Conservation (phyloP, 768 basidiomycete genomes). For the Suillus tomentosus region DNA sequence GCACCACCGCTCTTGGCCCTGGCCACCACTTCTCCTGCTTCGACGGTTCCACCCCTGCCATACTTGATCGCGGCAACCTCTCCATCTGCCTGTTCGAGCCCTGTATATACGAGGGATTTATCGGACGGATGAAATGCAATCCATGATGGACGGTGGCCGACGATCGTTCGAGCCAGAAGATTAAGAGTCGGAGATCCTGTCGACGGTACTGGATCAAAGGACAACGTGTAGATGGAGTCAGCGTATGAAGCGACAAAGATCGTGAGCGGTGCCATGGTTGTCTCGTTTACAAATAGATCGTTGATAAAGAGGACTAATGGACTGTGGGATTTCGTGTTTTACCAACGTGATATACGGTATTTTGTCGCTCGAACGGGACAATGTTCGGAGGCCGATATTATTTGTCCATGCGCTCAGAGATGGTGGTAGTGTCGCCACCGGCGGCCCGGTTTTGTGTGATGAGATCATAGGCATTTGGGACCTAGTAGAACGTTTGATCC, state of each 20-base stretch:
- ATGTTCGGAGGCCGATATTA: background rate
- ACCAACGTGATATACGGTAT: background rate
- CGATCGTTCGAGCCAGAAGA: conserved; percentile 44
- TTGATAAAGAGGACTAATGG: background rate
- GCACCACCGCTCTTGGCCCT: conserved; percentile 52
- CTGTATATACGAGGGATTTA: conserved; percentile 61
- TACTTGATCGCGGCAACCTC: conserved; percentile 60
- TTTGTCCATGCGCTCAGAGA: background rate
- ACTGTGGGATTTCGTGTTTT: conserved; percentile 1
- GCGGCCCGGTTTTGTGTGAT: background rate
- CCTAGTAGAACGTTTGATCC: too few species aligned
- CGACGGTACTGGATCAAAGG: conserved; percentile 62
- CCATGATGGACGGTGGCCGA: conserved; percentile 78
- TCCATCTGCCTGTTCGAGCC: conserved; percentile 67
- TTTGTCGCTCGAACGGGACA: background rate
- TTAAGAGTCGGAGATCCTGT: conserved; percentile 55
- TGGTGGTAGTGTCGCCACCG: background rate
- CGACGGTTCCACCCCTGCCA: conserved; percentile 42
- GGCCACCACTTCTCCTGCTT: conserved; percentile 46
- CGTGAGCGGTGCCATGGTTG: conserved; percentile 22
- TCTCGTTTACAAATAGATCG: background rate
- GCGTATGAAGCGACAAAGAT: conserved; percentile 72
- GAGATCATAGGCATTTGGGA: background rate
- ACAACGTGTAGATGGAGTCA: conserved; percentile 59
- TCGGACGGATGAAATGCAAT: conserved; percentile 61